A percentile compares a stretch with the other conserved stretches of the same genome.
Evolutionary conservation across 192 early-diverging fungal species (phyloP).

Genomic region (Coemansia sp.): DNA sequence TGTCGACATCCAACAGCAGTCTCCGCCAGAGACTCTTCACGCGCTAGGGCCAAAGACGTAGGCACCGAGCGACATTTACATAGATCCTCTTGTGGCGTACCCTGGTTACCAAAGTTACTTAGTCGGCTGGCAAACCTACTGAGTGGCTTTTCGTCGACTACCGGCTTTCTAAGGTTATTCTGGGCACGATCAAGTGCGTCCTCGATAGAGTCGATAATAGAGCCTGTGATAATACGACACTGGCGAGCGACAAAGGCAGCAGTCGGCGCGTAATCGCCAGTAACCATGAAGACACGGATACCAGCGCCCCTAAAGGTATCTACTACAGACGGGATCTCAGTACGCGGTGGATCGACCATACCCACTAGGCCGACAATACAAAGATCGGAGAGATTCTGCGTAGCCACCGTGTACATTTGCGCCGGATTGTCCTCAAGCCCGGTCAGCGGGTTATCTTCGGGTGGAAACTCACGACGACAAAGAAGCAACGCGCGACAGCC

Average conservation of each 20-base stretch:
- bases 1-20: slow-evolving; percentile 17
- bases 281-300: slow-evolving; percentile 84
- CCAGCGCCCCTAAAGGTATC: slow-evolving; percentile 65
- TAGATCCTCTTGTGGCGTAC: neutral
- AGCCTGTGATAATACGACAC: slow-evolving; percentile 72
- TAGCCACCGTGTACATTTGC: slow-evolving; percentile 25
- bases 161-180: neutral
- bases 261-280: slow-evolving; percentile 79
- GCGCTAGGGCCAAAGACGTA: neutral
- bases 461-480: slow-evolving; percentile 42
- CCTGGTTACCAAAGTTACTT: neutral
- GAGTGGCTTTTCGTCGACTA: neutral
- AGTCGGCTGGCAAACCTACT: slow-evolving; percentile 2
- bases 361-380: slow-evolving; percentile 75
- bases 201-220: slow-evolving; percentile 34
- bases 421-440: slow-evolving; percentile 40
- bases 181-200: slow-evolving; percentile 27
- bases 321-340: slow-evolving; percentile 70
- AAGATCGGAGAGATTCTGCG: slow-evolving; percentile 55
- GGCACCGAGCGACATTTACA: slow-evolving; percentile 1
- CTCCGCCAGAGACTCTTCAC: slow-evolving; percentile 16
- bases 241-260: slow-evolving; percentile 79
- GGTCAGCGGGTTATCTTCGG: slow-evolving; percentile 49
- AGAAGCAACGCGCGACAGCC: slow-evolving; percentile 65
- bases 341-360: slow-evolving; percentile 85